Evolutionary conservation across 352 stramenopile species (phyloP).

Genomic region (Phytophthora cryptogea): DNA sequence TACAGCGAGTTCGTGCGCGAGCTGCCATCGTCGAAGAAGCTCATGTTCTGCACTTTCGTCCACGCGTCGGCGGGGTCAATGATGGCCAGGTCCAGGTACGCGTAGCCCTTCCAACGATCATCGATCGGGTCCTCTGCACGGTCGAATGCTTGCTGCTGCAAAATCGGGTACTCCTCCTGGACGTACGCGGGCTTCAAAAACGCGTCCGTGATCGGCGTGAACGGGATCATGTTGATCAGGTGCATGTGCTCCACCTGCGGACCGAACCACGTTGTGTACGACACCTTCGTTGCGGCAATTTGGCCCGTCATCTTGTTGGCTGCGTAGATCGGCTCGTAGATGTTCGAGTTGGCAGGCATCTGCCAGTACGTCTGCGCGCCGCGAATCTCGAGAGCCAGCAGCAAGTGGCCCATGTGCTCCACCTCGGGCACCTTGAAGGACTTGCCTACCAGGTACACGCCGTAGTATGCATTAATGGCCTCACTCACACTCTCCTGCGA

Average conservation of each 20-base stretch:
- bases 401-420: slow-evolving; percentile 90
- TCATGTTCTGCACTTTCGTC: slow-evolving; percentile 63
- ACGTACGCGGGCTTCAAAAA: slow-evolving; percentile 78
- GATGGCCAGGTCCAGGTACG: slow-evolving; percentile 85
- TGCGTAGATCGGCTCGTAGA: slow-evolving; percentile 77
- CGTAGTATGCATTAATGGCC: slow-evolving; percentile 97
- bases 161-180: slow-evolving; percentile 76
- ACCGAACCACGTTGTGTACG: slow-evolving; percentile 90
- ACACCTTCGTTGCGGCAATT: slow-evolving; percentile 77
- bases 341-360: slow-evolving; percentile 68
- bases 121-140: slow-evolving; percentile 65
- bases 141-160: slow-evolving; percentile 74
- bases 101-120: slow-evolving; percentile 83
- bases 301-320: slow-evolving; percentile 88
- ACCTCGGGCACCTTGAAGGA: slow-evolving; percentile 68
- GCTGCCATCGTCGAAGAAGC: slow-evolving; percentile 86
- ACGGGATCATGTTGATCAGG: slow-evolving; percentile 92
- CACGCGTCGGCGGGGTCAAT: slow-evolving; percentile 75
- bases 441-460: slow-evolving; percentile 92
- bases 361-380: slow-evolving; percentile 96
- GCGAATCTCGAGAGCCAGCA: slow-evolving; percentile 94
- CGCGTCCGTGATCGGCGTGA: slow-evolving; percentile 83
- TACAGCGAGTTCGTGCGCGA: slow-evolving; percentile 90
- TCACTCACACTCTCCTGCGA: slow-evolving; percentile 97
- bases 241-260: slow-evolving; percentile 87